phyloP scores from a whole-genome alignment of 2,329 filamentous ascomycete genomes.

The Botrytis squamosa region DNA sequence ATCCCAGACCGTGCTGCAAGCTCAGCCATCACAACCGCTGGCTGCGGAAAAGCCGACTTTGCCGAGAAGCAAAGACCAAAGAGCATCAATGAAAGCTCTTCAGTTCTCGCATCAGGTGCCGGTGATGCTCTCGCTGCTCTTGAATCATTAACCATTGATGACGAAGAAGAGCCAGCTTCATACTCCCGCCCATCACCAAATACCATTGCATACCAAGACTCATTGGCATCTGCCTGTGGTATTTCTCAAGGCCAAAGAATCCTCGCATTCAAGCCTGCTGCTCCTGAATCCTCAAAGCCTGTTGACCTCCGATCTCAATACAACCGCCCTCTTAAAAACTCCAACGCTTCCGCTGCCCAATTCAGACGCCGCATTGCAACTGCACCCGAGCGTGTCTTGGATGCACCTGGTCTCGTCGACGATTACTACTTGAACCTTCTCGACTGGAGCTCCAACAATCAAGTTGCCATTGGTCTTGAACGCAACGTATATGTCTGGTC shows the following conservation, averaged over 20 bases:
- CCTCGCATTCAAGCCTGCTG: constrained; percentile 94
- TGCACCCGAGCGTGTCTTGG: constrained; percentile 91
- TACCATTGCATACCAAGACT: constrained; percentile 87
- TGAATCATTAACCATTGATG: constrained; percentile 72
- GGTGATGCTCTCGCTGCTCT: constrained; percentile 79
- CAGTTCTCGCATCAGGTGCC: constrained; percentile 66
- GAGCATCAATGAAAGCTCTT: constrained; percentile 68
- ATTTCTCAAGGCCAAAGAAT: constrained; percentile 93
- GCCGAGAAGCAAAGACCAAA: constrained; percentile 71
- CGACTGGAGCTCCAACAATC: constrained; percentile 97
- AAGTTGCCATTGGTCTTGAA: constrained; percentile 96
- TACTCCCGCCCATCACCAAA: constrained; percentile 82
- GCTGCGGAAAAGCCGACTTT: constrained; percentile 77
- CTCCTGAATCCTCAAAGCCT: constrained; percentile 97
- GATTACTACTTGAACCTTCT: constrained; percentile 99
- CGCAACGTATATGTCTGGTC: constrained; percentile 99
- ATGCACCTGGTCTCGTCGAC: constrained; percentile 92
- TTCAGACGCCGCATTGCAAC: constrained; percentile 90
- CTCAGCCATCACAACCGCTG: constrained; percentile 79
- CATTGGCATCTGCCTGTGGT: constrained; percentile 84
- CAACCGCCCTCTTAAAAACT: constrained; percentile 88
- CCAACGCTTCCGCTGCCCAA: constrained; percentile 72
- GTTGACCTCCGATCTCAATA: constrained; percentile 97
- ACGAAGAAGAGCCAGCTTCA: constrained; percentile 64
- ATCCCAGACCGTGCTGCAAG: constrained; percentile 92